Base-by-base conservation (phyloP, 176 grass and related monocot genomes). In the Juncus effusus region DNA sequence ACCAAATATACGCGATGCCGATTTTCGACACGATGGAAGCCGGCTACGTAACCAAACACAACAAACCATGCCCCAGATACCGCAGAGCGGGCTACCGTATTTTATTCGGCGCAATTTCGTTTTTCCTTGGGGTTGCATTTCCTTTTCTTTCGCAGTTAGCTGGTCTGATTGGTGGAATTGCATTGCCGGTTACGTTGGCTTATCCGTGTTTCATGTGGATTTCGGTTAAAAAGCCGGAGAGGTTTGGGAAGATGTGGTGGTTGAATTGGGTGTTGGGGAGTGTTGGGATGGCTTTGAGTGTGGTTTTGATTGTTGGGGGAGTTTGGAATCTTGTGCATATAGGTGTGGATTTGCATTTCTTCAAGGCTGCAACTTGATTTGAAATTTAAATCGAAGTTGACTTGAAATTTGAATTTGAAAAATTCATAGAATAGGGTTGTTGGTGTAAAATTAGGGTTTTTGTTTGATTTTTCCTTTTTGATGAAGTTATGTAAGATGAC, bases 191-290 rank as follows among this genome's bases (percentile, higher is more conserved):
- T 19, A 99, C 94, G 13, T 75, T 94, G 2, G 95, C 89, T 1
- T 94, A 87, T 56, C 89, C 95, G 12, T 99, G 88, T 85, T 94
- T 90, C 82, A 99, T 99, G 95, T 99, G 95, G 95, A 78, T 90
- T 61, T 58, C 75, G 2, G 79, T 94, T 61, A 99, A 79, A 79
- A 99, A 90, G 52, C 85, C 95, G 2, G 52, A 62, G 7, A 78
- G 37, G 49, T 87, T 84, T 41, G 63, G 66, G 3, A 72, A 42
- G 15, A 82, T 59, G 65, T 92, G 85, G 93, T 80, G 53, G 74
- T 16, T 80, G 71, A 97, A 97, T 81, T 97, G 88, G 89, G 54
- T 56, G 3, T 75, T 97, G 36, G 93, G 93, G 2, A 70, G 73
- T 77, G 37, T 84, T 12, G 93, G 88, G 3, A 83, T 99, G 78